phyloP scores from a whole-genome alignment of 2,329 filamentous ascomycete species.

The Pseudopithomyces chartarum region DNA sequence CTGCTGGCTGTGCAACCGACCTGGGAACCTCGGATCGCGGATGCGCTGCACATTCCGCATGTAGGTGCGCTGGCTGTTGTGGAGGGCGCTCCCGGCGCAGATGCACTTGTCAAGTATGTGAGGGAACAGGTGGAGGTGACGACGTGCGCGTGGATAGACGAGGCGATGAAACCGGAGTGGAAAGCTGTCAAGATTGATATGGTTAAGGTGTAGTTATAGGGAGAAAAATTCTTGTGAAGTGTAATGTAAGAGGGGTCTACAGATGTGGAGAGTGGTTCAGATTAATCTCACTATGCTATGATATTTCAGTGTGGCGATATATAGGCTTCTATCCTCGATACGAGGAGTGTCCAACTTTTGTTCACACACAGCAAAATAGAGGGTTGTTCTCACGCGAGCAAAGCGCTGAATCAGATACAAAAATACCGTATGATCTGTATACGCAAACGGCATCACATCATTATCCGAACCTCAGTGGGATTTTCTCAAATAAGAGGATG shows the following conservation, averaged over 20 bases:
- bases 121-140: constrained; percentile 58
- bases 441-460: too few species aligned
- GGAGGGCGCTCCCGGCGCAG: constrained; percentile 61
- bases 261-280: too few species aligned
- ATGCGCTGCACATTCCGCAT: constrained; percentile 64
- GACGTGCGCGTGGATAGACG: constrained; percentile 62
- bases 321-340: too few species aligned
- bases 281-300: too few species aligned
- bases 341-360: too few species aligned
- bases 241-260: not conserved
- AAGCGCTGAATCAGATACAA: too few species aligned
- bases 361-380: too few species aligned
- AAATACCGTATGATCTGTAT: too few species aligned
- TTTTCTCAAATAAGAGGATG: too few species aligned
- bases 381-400: too few species aligned
- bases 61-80: constrained; percentile 68
- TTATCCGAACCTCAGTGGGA: too few species aligned
- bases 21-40: constrained; percentile 62
- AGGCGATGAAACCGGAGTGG: constrained; percentile 49
- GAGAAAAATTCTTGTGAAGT: not conserved
- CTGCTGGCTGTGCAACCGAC: constrained; percentile 67
- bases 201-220: not conserved
- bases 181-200: constrained; percentile 51
- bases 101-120: constrained; percentile 62
- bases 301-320: too few species aligned